Evolutionary conservation across 805 yeast genomes (phyloP), one percentile per base, ranked within the genome.

Genomic region (Yarrowia sp.): DNA sequence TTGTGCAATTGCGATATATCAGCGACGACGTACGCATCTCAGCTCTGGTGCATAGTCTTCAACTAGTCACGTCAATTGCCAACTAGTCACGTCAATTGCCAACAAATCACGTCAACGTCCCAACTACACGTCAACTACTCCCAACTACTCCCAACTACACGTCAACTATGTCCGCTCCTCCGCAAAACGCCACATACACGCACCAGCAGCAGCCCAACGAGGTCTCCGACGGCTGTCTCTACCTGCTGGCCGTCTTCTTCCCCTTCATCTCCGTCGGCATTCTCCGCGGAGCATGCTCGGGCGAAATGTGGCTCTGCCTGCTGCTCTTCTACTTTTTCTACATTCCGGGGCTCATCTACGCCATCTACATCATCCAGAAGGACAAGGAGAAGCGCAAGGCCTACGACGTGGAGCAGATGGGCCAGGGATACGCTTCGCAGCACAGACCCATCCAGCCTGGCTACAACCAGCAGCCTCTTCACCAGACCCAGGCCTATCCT

Each of bases 361-460:
- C 53, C 25, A 13, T 29, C 36, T 29, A 19, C 18, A 29, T 46
- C 53, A 46, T 46, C 36, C 13, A 7, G 25, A 13, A 38, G 42
- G 36, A 29, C 18, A 2, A 21, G n/a, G 53, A 46, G 12, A 46
- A 19, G 13, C 16, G 9, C 13, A 13, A n/a, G 19, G 36, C 22
- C 9, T 13, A 8, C 18, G 53, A 46, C 25, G 53, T 46, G 18
- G 53, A 46, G 25, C 22, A 18, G 13, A 19, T 18, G 36, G 53
- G 53, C 13, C 53, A 46, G 27, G 53, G 53, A 14, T 46, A 46
- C 14, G 53, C 53, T 6, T 19, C 53, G 6, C 25, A 46, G 25
- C 19, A n/a, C 31, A n/a, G 16, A 16, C 51, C 51, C 3, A 18
- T 27, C 6, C 53, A 46, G 18, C 49, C 49, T 14, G 14, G 5